These are phyloP conservation scores for Zygoascus flipseniorum DNA, from an alignment of 805 yeast species.

Conservation along the genomic window DNA sequence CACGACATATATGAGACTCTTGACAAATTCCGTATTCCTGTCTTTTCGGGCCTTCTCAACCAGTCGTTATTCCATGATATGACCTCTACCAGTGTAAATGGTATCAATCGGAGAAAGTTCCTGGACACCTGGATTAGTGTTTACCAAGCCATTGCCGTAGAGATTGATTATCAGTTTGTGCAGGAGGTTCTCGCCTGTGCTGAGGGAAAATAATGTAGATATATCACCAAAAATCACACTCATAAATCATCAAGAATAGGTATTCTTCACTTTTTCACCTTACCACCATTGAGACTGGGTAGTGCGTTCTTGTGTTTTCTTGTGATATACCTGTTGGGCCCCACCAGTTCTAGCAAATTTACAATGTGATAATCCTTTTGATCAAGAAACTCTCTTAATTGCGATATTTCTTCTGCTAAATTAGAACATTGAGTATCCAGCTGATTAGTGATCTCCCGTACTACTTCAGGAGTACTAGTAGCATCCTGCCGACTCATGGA, in stretches of 20 bases:
- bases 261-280: not conserved
- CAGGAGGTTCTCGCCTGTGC: not conserved
- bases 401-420: not conserved
- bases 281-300: not conserved
- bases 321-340: not conserved
- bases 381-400: not conserved
- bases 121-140: not conserved
- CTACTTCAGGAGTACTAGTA: not conserved
- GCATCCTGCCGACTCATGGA: not conserved
- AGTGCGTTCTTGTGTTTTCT: not conserved
- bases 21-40: constrained; percentile 45
- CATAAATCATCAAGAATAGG: no score
- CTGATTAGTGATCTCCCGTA: not conserved
- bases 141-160: not conserved
- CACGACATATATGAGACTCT: constrained; percentile 37
- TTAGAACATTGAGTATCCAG: not conserved
- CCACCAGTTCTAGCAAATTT: not conserved
- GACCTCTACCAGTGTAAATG: not conserved
- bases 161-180: not conserved
- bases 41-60: constrained; percentile 32
- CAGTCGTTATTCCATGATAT: not conserved
- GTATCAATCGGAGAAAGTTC: not conserved
- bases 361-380: not conserved
- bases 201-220: not conserved
- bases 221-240: not conserved